Percentiles rank a stretch among this genome's conserved stretches.
Conservation (phyloP, 768 basidiomycete genomes). For the Auricularia sp. region DNA sequence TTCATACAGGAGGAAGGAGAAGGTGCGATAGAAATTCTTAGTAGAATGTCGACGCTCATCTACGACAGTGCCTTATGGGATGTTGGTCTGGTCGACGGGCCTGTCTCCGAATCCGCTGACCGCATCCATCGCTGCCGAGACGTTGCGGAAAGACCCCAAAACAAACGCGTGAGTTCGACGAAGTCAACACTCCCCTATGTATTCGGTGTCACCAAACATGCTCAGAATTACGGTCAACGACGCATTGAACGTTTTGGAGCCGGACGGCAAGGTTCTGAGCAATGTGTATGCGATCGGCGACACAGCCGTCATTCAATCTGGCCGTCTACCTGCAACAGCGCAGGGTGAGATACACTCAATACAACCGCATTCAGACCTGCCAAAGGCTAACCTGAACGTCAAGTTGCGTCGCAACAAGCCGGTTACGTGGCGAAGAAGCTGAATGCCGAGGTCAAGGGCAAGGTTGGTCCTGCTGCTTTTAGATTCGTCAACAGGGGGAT, state of each 20-base stretch:
- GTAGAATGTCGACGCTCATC: constrained; percentile 6
- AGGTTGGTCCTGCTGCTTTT: constrained; percentile 41
- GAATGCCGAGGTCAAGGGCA: constrained; percentile 49
- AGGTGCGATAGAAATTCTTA: constrained; percentile 28
- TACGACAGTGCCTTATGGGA: constrained; percentile 58
- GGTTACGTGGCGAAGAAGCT: constrained; percentile 55
- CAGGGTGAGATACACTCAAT: constrained; percentile 40
- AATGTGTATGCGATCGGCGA: constrained; percentile 82
- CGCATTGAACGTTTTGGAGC: constrained; percentile 49
- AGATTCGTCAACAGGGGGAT: constrained; percentile 63
- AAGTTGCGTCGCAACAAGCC: constrained; percentile 72
- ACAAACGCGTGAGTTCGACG: constrained; percentile 35
- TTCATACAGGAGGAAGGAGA: constrained; percentile 62
- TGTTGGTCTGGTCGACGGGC: constrained; percentile 84
- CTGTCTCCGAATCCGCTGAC: constrained; percentile 75
- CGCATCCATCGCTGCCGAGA: constrained; percentile 37
- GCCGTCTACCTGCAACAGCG: constrained; percentile 65
- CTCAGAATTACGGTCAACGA: constrained; percentile 40
- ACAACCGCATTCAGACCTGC: constrained; percentile 7
- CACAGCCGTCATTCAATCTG: constrained; percentile 46
- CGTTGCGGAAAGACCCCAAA: constrained; percentile 47
- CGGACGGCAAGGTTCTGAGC: constrained; percentile 40
- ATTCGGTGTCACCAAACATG: constrained; percentile 1
- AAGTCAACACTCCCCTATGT: neutral
- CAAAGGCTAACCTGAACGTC: constrained; percentile 6